These are phyloP conservation scores for Phytophthora agathidicida DNA, from an alignment of 352 stramenopile genomes.

Conservation along the genomic window DNA sequence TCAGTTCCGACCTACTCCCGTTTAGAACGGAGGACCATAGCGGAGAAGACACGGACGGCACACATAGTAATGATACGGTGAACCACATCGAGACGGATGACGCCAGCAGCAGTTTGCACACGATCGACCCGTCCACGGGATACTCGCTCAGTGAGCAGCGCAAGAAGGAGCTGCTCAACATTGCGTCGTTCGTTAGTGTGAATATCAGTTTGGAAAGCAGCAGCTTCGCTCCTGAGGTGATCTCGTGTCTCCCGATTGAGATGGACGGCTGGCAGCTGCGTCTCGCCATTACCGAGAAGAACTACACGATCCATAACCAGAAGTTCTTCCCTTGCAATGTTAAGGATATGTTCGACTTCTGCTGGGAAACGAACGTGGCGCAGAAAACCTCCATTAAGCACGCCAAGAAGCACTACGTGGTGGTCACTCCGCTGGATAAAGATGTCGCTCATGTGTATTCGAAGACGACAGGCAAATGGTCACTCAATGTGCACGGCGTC, in stretches of 20 bases:
- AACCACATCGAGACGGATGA: conserved; percentile 71
- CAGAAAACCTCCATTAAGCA: conserved; percentile 83
- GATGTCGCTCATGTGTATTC: conserved; percentile 86
- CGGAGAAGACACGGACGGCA: conserved; percentile 51
- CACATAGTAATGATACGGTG: conserved; percentile 42
- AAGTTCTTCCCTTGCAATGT: conserved; percentile 88
- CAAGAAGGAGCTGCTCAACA: conserved; percentile 70
- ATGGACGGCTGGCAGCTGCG: conserved; percentile 89
- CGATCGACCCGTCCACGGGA: conserved; percentile 60
- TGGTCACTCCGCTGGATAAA: conserved; percentile 71
- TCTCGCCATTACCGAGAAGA: conserved; percentile 86
- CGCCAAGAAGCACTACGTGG: conserved; percentile 81
- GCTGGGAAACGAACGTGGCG: conserved; percentile 85
- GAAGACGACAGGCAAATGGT: conserved; percentile 88
- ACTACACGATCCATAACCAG: conserved; percentile 89
- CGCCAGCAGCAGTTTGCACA: conserved; percentile 46
- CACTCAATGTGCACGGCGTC: conserved; percentile 80
- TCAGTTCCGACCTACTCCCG: conserved; percentile 37
- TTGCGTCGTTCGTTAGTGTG: conserved; percentile 75
- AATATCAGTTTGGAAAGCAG: conserved; percentile 86
- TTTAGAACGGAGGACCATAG: conserved; percentile 45
- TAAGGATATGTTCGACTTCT: conserved; percentile 84
- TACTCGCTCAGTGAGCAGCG: conserved; percentile 71
- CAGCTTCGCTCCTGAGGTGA: conserved; percentile 84
- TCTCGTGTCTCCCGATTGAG: conserved; percentile 86